Evolutionary conservation across 2,329 filamentous ascomycete genomes (phyloP), one percentile per base, ranked within the genome.

Genomic region (Colletotrichum brevisporum): DNA sequence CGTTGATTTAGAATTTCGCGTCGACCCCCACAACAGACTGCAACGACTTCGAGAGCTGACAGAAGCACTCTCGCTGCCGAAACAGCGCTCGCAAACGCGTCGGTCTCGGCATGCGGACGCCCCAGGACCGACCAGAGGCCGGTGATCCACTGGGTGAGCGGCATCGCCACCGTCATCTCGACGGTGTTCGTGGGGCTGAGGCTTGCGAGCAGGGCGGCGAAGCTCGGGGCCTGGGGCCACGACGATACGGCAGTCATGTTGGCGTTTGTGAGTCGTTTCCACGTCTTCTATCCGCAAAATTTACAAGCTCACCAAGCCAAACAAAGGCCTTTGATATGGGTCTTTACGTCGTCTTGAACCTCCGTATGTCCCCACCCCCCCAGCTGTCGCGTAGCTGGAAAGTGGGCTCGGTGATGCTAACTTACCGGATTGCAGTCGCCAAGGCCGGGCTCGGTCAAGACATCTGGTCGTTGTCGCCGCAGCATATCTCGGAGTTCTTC

Each of bases 371-470:
- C 27, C 27, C 27, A 5, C 5, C 9, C 27, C 27, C 27, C 2
- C 27, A 31, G 10, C 27, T 31, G 27, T 9, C 21, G 21, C 21
- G 21, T 24, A 24, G 4, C 2, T 3, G 21, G 21, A 24, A 24
- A 24, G 21, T 3, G 21, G 21, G n/a, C n/a, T 24, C 4, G 21
- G 4, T 3, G 21, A 2, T 24, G 21, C 21, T 24, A 24, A 24
- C 21, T 24, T 3, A 3, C 21, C 21, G 31, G 10, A 9, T 10
- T 10, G 10, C 10, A 36, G 31, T 36, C 8, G 31, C 31, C 1
- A 36, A 36, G 31, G 31, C 10, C 31, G 77, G 73, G 0, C 79
- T 81, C 45, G 81, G 80, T 3, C 74, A 77, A 21, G 81, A 82
- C 43, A 76, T 82, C 5, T 82, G 80, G 80, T 77, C 75, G 5